Base-by-base conservation (phyloP, 2,329 filamentous ascomycete genomes). In the Colletotrichum falcatum region DNA sequence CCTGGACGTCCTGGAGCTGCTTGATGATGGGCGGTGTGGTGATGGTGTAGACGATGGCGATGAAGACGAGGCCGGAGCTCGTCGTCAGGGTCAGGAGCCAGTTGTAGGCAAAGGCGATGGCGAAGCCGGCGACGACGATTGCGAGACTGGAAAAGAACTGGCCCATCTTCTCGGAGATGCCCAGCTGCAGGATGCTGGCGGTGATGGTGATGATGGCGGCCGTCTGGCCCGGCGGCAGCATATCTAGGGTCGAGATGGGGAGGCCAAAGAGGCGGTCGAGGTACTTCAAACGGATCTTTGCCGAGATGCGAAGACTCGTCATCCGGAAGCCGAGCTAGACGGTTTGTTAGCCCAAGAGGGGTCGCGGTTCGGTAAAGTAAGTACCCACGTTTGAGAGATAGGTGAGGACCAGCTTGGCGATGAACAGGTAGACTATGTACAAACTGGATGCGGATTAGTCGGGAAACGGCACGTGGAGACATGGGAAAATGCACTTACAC, bases 31-130 rank as follows among this genome's bases (percentile, higher is more conserved):
- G 61, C 0, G 83, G 81, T 0, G 80, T 51, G 1, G 78, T 77
- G 8, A 81, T 39, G 4, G 74, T 72, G 56, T 79, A 80, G 2
- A 77, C 72, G 18, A 81, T 28, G 0, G 80, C 33, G 9, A 85
- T 79, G 62, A 84, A 84, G 8, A 84, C 75, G 3, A 89, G 75
- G 0, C 82, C 79, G 0, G 84, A 80, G 46, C 83, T 86, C 0
- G 84, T 81, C 3, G 86, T 85, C 0, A 88, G 78, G 0, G 84
- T 87, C n/a, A 88, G 76, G 18, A 84, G 78, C 83, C 85, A 87
- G 37, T 82, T 85, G 69, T 85, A 86, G 20, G 79, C 75, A 71
- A 88, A 88, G 0, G 87, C 83, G 56, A 89, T 83, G 14, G 82
- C 79, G n/a, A 86, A 80, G 65, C 85, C 84, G 0, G 85, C 77